A percentile compares a stretch with the other conserved stretches of the same genome.
These are phyloP conservation scores for Gossypium rotundifolium DNA, from an alignment of 345 rosid species.

Conservation along the genomic window DNA sequence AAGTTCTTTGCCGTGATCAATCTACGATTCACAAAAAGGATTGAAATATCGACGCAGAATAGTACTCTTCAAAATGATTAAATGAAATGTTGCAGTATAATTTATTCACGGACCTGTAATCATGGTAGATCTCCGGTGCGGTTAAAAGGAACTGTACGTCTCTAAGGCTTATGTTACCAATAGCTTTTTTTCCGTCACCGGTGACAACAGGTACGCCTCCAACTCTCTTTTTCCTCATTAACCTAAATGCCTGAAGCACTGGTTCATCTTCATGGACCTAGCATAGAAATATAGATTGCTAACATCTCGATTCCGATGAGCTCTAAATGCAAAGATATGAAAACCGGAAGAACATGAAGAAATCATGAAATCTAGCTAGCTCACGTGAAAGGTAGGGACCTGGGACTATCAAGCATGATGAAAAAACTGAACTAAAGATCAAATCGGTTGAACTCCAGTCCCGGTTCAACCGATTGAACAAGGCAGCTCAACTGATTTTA, in stretches of 20 bases:
- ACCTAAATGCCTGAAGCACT: constrained; percentile 94
- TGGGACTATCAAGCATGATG: too few species aligned
- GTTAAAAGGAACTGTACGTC: constrained; percentile 87
- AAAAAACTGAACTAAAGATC: too few species aligned
- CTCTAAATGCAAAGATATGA: too few species aligned
- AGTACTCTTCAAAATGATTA: background rate
- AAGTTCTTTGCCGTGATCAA: constrained; percentile 86
- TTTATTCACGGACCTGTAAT: constrained; percentile 49
- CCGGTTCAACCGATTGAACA: too few species aligned
- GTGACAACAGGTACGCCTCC: constrained; percentile 85
- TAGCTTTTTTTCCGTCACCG: constrained; percentile 47
- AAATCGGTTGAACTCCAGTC: too few species aligned
- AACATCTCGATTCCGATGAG: background rate
- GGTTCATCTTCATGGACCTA: constrained; percentile 89
- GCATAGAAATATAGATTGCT: constrained; percentile 4
- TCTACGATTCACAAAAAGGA: constrained; percentile 27
- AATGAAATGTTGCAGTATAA: constrained; percentile 1
- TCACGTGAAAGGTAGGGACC: too few species aligned
- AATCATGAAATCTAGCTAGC: too few species aligned
- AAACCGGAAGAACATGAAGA: too few species aligned
- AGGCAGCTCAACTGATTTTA: too few species aligned
- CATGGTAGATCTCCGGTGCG: constrained; percentile 87
- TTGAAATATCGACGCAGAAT: background rate
- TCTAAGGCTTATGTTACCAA: constrained; percentile 87
- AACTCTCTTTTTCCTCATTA: constrained; percentile 72